Conservation (phyloP, 768 basidiomycete genomes). For the Leccinum pellstonianum region DNA sequence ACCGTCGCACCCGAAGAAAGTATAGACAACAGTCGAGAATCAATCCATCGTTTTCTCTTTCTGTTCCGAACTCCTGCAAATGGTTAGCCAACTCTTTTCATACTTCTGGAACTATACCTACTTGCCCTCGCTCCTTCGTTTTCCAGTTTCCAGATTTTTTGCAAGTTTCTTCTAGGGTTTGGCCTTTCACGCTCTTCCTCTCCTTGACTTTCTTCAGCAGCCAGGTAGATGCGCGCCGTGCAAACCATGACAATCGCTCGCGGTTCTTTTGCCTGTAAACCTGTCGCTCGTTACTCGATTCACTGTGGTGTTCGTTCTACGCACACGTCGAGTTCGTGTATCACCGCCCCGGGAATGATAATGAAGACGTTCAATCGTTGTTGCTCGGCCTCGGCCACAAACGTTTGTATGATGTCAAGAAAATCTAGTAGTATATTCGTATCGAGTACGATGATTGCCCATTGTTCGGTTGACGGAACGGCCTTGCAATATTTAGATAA, state of each 20-base stretch:
- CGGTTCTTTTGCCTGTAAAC: conserved; percentile 40
- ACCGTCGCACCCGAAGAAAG: conserved; percentile 41
- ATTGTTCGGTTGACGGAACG: conserved; percentile 38
- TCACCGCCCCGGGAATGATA: conserved; percentile 71
- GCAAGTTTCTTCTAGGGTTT: conserved; percentile 63
- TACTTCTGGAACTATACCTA: conserved; percentile 17
- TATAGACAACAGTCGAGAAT: conserved; percentile 78
- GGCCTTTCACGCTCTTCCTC: conserved; percentile 54
- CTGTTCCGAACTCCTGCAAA: conserved; percentile 26
- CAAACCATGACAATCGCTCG: conserved; percentile 53
- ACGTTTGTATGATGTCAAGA: conserved; percentile 60
- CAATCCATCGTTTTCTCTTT: conserved; percentile 60
- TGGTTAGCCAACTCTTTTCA: conserved; percentile 1
- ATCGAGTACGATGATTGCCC: conserved; percentile 62
- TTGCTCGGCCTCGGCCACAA: conserved; percentile 60
- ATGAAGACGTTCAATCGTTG: conserved; percentile 51
- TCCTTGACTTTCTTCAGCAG: conserved; percentile 60
- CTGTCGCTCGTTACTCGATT: conserved; percentile 1
- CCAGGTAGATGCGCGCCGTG: conserved; percentile 70
- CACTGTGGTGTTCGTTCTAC: conserved; percentile 14
- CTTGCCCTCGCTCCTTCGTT: conserved; percentile 44
- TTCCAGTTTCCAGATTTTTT: conserved; percentile 64
- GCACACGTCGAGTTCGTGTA: conserved; percentile 76
- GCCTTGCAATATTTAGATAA: conserved; percentile 30
- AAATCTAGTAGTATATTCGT: conserved; percentile 76